Evolutionary conservation across 208 protist genomes (phyloP), one percentile per base, ranked within the genome.

Genomic region (Crithidia brevicula): DNA sequence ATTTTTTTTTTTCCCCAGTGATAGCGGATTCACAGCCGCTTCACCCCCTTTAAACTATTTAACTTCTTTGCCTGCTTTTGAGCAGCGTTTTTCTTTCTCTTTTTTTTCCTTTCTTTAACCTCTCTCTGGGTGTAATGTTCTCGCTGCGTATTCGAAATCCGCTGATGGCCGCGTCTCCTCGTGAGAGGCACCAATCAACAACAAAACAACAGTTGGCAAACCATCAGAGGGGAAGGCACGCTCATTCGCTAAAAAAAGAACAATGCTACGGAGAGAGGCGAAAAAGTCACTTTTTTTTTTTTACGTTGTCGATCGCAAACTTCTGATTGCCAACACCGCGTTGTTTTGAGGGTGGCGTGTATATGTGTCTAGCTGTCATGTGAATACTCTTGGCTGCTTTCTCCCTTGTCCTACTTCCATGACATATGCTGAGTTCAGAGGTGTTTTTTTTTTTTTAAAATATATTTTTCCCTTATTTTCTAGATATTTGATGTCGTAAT

Each of bases 21-120:
- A n/a, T n/a, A n/a, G n/a, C n/a, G n/a, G n/a, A n/a, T n/a, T n/a
- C n/a, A n/a, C n/a, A n/a, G n/a, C n/a, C n/a, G n/a, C n/a, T n/a
- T n/a, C n/a, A n/a, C n/a, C n/a, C n/a, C n/a, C n/a, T n/a, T n/a
- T n/a, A n/a, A n/a, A n/a, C n/a, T n/a, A n/a, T n/a, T n/a, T n/a
- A n/a, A n/a, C n/a, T n/a, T n/a, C n/a, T n/a, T n/a, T n/a, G n/a
- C n/a, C n/a, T n/a, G n/a, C n/a, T n/a, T n/a, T n/a, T n/a, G n/a
- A n/a, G n/a, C n/a, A n/a, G n/a, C n/a, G n/a, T n/a, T 54, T 36
- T 54, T 31, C 31, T 54, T 31, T 54, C 9, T 25, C 28, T 31
- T 33, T 28, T 54, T 54, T 54, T 54, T 9, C 22, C 22, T n/a
- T 49, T 49, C 16, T 49, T 49, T 49, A 49, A 49, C n/a, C 20